Evolutionary conservation across 2,329 filamentous ascomycete genomes (phyloP), one percentile per base, ranked within the genome.

Genomic region (Escovopsis sp.): DNA sequence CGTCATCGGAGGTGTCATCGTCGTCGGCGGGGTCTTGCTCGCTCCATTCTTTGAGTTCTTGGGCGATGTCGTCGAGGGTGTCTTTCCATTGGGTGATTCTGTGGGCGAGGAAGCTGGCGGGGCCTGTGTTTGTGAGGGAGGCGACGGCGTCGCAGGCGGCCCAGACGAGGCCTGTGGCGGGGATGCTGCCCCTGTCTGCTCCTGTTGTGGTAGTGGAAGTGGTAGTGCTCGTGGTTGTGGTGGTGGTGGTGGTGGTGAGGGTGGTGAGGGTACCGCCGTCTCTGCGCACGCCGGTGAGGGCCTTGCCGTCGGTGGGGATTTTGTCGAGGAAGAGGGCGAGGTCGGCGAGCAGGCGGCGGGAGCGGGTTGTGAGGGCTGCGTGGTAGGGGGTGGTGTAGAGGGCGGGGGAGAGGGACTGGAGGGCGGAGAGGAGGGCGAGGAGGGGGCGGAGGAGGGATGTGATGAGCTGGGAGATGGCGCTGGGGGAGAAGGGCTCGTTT

Each of bases 1-100:
- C 54, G 17, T 60, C 63, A 2, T 74, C 63, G 25, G 58, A 61
- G 17, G 69, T 65, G 0, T 68, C 62, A 12, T 69, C 67, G 2
- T 74, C 75, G 1, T 74, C 74, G 3, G 73, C 70, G 0, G 70
- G 67, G 9, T 72, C 69, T 47, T 85, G 79, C 2, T 85, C 80
- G 15, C 78, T 75, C 85, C 87, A 94, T 46, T 88, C 84, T 52
- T 85, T 83, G 43, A 94, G 56, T 58, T 94, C 88, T 42, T 82
- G 73, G 45, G 92, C 71, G 0, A 85, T 80, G 59, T 94, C 88
- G 46, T 82, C 72, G 17, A 94, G 61, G 3, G 80, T 72, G 37
- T 82, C 82, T 28, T 75, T 65, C 57, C 79, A 83, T 52, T 86
- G 68, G 45, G 83, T 73, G 2, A 79, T 79, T 50, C 79, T 86